Conservation (phyloP, 2,329 filamentous ascomycete genomes). For the Oidium heveae region DNA sequence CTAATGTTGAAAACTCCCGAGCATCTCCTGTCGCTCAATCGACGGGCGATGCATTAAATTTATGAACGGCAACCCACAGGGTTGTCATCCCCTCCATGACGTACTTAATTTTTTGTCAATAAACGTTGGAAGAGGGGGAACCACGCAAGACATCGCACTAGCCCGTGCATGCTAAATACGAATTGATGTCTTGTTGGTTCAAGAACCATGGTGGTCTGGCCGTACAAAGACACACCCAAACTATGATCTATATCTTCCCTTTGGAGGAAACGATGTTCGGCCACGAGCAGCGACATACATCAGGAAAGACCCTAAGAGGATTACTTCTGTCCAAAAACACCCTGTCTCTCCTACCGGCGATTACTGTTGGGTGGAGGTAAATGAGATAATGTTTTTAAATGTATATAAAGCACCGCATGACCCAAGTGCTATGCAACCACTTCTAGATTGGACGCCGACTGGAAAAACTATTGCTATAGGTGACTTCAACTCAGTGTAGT, state of each 20-base stretch:
- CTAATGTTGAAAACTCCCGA: neutral
- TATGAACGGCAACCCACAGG: neutral
- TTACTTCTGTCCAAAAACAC: neutral
- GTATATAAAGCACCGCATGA: neutral
- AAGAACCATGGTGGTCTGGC: neutral
- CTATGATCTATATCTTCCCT: neutral
- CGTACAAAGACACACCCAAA: neutral
- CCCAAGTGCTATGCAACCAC: neutral
- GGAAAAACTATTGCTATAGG: neutral
- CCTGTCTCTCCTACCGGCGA: neutral
- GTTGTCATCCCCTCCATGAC: neutral
- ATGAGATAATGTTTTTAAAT: neutral
- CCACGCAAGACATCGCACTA: neutral
- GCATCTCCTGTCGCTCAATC: neutral
- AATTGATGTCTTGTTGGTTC: neutral
- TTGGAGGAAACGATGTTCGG: neutral
- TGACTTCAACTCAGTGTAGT: neutral
- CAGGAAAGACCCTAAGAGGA: neutral
- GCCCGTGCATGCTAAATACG: neutral
- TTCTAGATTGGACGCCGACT: neutral
- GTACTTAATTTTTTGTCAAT: too few relatives aligned
- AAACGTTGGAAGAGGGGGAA: too few relatives aligned
- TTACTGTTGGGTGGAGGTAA: neutral
- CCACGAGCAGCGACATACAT: neutral
- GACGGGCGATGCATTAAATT: neutral